Base-by-base conservation (phyloP, 75 land plant genomes). In the Pseudotsuga menziesii region DNA sequence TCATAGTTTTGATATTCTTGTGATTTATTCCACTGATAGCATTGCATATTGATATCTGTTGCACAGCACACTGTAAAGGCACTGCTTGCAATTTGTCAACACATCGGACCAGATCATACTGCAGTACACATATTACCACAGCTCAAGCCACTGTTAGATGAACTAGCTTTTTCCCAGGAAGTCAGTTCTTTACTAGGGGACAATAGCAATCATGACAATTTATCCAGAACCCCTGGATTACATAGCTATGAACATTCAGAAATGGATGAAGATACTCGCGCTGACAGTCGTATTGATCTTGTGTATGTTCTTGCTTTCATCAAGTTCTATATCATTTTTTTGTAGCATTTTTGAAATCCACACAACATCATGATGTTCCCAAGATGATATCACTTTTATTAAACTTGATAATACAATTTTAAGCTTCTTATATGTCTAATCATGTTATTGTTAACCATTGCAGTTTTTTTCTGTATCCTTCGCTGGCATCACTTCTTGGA, bases 401-500 rank as follows among this genome's bases (percentile, higher is more conserved):
- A 48, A 48, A 48, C 54, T 14, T 69, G 19, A 35, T n/a, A n/a
- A 11, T 41, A 44, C 52, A 41, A 8, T 12, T 41, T 69, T 41
- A n/a, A 41, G 7, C 5, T n/a, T 41, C 72, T 12, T 74, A 6
- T 6, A 67, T 35, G 71, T 19, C n/a, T 36, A 41, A 56, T 81
- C n/a, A 66, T 26, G 54, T 81, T 74, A 48, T 36, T 39, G 39
- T 44, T 73, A 11, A 71, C 16, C 3, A 55, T 73, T 82, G 71
- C 78, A 95, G 98, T 79, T 83, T 89, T 78, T 73, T 93, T 52
- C 64, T 95, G 64, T 95, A 95, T 75, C 93, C 93, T 79, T 86
- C 80, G 22, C 85, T 95, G 80, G 98, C 92, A 61, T 84, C 89
- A 20, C 79, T 93, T 81, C 84, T 95, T 83, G 98, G 98, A 19